phyloP scores from a whole-genome alignment of 2,329 filamentous ascomycete genomes.

The Ampelomyces quisqualis region DNA sequence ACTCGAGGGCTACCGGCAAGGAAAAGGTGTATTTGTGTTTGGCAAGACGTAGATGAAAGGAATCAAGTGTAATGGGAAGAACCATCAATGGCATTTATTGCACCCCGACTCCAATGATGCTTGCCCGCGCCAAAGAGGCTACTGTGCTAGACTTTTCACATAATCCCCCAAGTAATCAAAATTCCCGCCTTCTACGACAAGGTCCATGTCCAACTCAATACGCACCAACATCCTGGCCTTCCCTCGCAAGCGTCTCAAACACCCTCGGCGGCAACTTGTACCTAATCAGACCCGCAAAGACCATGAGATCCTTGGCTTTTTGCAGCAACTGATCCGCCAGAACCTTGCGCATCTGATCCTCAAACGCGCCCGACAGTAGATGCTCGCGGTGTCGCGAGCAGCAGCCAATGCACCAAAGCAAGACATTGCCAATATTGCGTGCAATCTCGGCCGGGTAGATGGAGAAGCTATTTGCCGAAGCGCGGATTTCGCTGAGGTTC shows the following conservation, averaged over 20 bases:
- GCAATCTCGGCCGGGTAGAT: constrained; percentile 77
- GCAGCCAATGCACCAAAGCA: constrained; percentile 91
- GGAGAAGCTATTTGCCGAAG: constrained; percentile 77
- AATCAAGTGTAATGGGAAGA: background rate
- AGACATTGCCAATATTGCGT: constrained; percentile 83
- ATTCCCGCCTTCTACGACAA: background rate
- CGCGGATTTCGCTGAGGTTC: constrained; percentile 76
- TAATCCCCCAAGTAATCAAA: too few relatives aligned
- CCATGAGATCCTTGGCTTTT: constrained; percentile 85
- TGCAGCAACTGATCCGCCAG: constrained; percentile 69
- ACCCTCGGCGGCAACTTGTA: constrained; percentile 86
- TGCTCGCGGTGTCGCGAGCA: constrained; percentile 74
- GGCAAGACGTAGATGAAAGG: constrained; percentile 42
- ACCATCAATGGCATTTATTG: background rate
- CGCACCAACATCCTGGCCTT: constrained; percentile 53
- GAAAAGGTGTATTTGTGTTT: constrained; percentile 90
- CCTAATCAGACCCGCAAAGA: constrained; percentile 88
- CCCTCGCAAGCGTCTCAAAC: constrained; percentile 83
- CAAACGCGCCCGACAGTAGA: constrained; percentile 68
- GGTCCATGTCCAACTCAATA: constrained; percentile 14
- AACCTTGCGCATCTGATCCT: constrained; percentile 58
- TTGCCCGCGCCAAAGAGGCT: too few relatives aligned
- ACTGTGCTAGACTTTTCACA: too few relatives aligned
- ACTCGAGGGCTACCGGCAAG: constrained; percentile 77
- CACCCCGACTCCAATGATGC: background rate